Base-by-base conservation (phyloP, 352 stramenopile genomes). In the Hyaloperonospora arabidopsidis region DNA sequence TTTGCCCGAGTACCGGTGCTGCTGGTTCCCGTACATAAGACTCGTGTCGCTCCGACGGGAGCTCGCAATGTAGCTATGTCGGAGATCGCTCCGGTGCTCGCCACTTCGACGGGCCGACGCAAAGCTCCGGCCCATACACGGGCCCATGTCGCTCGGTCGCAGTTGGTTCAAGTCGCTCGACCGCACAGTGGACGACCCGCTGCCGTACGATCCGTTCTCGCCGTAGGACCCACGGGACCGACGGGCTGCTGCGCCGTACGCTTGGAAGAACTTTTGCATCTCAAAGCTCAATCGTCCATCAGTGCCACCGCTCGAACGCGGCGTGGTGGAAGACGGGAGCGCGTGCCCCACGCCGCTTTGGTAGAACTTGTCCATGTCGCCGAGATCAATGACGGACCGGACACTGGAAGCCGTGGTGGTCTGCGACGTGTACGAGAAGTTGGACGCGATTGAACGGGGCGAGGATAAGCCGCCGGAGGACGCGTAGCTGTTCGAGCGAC, bases 361-460 rank as follows among this genome's bases (percentile, higher is more conserved):
- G 58, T 89, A 87, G 52, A 87, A 89, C 48, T 79, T 81, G 71
- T 84, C 75, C 79, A 89, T 85, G 54, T 89, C 79, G 44, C 79
- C 79, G 17, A 89, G 57, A 53, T 89, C 79, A 29, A 84, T 85
- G 47, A 89, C 69, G 11, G 74, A 86, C 18, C 68, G 70, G 45
- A 76, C 68, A 19, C 74, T 85, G 13, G 79, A 89, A 14, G 65
- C 76, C 28, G 75, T 81, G 1, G 79, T 89, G 46, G 74, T 86
- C 43, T 76, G 74, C 1, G 79, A 87, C 10, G 59, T 70, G 68
- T 89, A 87, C 45, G 76, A 89, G 38, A 82, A 87, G 68, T 87
- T 89, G 59, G 76, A 89, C 45, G 79, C 77, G 17, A 72, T 65
- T 11, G 77, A 87, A 23, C 75, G 79, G 25, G 79, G 77, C 5